Evolutionary conservation across 192 early-diverging fungal genomes (phyloP).

Genomic region (Coemansia sp.): DNA sequence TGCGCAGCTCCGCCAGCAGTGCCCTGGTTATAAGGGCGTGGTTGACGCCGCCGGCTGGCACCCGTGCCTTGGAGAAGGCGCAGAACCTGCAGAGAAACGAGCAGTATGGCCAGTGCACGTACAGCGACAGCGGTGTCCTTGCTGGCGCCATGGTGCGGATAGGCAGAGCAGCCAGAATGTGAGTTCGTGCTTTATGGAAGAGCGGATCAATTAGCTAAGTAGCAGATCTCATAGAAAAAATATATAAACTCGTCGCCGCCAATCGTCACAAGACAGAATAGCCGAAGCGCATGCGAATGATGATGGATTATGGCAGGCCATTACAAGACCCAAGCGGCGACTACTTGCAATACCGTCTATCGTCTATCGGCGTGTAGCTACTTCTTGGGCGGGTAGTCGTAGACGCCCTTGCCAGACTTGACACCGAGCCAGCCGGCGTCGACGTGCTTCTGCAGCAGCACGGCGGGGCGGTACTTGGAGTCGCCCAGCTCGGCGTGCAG

Average conservation of each 20-base stretch:
- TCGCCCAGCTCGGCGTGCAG: slow-evolving; percentile 89
- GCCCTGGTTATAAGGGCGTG: slow-evolving; percentile 29
- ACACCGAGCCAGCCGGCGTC: slow-evolving; percentile 96
- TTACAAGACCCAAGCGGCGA: not conserved
- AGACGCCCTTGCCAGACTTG: slow-evolving; percentile 89
- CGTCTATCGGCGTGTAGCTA: not conserved
- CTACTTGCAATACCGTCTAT: not conserved
- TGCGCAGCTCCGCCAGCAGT: slow-evolving; percentile 29
- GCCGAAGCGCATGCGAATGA: no score
- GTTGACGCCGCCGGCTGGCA: slow-evolving; percentile 19
- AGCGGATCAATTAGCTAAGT: no score
- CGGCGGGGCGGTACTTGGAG: slow-evolving; percentile 91
- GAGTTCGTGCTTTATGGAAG: no score
- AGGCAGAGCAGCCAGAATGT: not conserved
- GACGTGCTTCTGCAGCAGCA: slow-evolving; percentile 90
- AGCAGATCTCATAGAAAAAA: no score
- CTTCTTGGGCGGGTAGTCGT: slow-evolving; percentile 63
- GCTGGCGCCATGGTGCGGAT: not conserved
- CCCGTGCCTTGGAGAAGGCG: slow-evolving; percentile 51
- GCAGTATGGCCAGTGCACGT: slow-evolving; percentile 65
- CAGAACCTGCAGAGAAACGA: slow-evolving; percentile 58
- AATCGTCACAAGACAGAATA: no score
- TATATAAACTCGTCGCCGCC: no score
- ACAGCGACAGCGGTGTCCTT: slow-evolving; percentile 45
- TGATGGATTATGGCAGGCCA: no score